Percentiles rank a stretch among this genome's conserved stretches.
phyloP scores from a whole-genome alignment of 306 rosid genomes.

The Medicago ruthenica region DNA sequence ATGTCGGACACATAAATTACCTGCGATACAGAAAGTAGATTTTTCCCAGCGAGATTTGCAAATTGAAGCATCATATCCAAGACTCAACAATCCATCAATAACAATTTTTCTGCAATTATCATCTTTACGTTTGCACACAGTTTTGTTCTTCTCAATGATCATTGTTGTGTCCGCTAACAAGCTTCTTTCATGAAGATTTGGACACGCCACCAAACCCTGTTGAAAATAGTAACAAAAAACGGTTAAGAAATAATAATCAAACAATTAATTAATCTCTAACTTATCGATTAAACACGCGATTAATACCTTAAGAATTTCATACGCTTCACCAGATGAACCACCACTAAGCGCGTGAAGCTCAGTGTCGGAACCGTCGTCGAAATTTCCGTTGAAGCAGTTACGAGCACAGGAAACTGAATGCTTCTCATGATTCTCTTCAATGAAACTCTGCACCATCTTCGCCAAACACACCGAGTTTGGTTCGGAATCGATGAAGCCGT shows the following conservation, averaged over 20 bases:
- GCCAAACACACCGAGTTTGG: slow-evolving; percentile 78
- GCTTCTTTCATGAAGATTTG: slow-evolving; percentile 67
- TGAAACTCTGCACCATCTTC: slow-evolving; percentile 86
- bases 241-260: background rate
- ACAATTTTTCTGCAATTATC: slow-evolving; percentile 58
- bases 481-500: slow-evolving; percentile 57
- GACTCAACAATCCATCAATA: slow-evolving; percentile 56
- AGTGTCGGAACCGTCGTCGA: slow-evolving; percentile 56
- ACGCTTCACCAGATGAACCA: slow-evolving; percentile 54
- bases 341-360: slow-evolving; percentile 53
- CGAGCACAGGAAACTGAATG: slow-evolving; percentile 61
- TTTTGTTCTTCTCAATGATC: slow-evolving; percentile 81
- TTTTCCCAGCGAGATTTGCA: slow-evolving; percentile 95
- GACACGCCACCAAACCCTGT: slow-evolving; percentile 74
- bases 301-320: slow-evolving; percentile 76
- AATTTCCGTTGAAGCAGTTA: slow-evolving; percentile 62
- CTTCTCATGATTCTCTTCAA: slow-evolving; percentile 75
- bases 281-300: background rate
- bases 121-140: slow-evolving; percentile 70
- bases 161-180: slow-evolving; percentile 74
- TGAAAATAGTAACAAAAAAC: slow-evolving; percentile 10
- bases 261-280: background rate
- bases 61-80: slow-evolving; percentile 80
- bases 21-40: slow-evolving; percentile 65
- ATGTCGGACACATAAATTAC: no score